Evolutionary conservation across 164 flowering plant genomes (phyloP), one percentile per base, ranked within the genome.

Genomic region (Stephania yunnanensis): DNA sequence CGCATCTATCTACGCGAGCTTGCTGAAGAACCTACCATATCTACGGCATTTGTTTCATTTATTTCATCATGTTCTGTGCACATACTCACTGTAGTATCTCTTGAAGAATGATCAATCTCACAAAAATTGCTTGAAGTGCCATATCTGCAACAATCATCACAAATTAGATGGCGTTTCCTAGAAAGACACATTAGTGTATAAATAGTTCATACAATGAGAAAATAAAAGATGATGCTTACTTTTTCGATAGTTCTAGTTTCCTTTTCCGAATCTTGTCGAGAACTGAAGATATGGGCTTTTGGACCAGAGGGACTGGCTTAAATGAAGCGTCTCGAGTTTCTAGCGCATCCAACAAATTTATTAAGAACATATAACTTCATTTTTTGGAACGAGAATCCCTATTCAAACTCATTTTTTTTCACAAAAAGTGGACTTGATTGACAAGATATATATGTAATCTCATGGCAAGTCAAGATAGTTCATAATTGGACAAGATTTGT

Each of bases 211-310:
- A 25, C 5, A 42, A 19, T 12, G 63, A 4, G 42, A 0, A 36
- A 58, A 65, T 12, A 25, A 71, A 46, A 68, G 22, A 68, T 5
- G 53, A 44, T 17, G 76, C 92, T 71, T 78, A 95, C 97, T 80
- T 89, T 63, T 83, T 91, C 30, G 83, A 84, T 58, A 95, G 55
- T 77, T 95, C 93, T 44, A 82, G 84, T 84, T 90, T 95, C 74
- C 99, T 85, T 76, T 82, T 83, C 46, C 95, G 84, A 36, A 95
- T 95, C 85, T 91, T 93, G 82, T 91, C 93, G 80, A 93, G 69
- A 53, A 95, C 79, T 1, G 95, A 92, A 46, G 97, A 92, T 74
- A 95, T 85, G 9, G 99, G 90, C 81, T 93, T 95, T 68, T 86
- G 87, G 44, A 92, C 89, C 50, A 84, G 20, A 0, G 89, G 90